These are phyloP conservation scores for Plasmodium cynomolgi DNA, from an alignment of 169 alveolate genomes.

Conservation along the genomic window DNA sequence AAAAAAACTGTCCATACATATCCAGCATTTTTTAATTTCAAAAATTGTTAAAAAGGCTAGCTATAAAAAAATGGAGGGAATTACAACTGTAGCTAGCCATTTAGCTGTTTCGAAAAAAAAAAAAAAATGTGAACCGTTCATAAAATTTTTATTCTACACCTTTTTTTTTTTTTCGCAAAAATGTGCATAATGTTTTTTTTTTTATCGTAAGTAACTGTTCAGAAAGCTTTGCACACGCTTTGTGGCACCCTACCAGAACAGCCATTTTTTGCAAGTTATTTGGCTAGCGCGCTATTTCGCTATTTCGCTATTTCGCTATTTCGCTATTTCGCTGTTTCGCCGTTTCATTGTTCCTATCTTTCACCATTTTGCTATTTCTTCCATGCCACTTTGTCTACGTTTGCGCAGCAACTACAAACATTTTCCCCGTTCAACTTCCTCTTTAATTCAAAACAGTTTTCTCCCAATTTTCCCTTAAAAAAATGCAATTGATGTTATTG, in stretches of 20 bases:
- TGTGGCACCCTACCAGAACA: not conserved
- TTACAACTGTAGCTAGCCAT: slow-evolving; percentile 14
- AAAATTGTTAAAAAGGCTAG: not conserved
- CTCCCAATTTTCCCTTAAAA: not conserved
- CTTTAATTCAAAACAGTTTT: not conserved
- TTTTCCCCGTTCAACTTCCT: not conserved
- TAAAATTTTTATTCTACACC: slow-evolving; percentile 6
- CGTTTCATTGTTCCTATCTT: not conserved
- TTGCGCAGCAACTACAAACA: not conserved
- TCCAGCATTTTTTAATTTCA: not conserved
- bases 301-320: not conserved
- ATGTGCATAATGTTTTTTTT: slow-evolving; percentile 33
- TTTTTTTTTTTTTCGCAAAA: slow-evolving; percentile 24
- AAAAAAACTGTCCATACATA: not conserved
- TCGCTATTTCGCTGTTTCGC: not conserved
- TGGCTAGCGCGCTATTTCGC: not conserved
- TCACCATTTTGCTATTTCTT: slow-evolving; percentile 13
- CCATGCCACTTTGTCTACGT: not conserved
- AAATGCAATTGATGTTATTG: not conserved
- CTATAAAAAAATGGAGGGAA: not conserved
- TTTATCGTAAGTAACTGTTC: slow-evolving; percentile 12
- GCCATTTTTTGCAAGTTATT: not conserved
- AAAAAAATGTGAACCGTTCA: slow-evolving; percentile 39
- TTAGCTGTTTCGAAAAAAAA: not conserved
- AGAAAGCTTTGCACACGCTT: not conserved